Evolutionary conservation across 2,329 filamentous ascomycete species (phyloP).

Genomic region (Laburnicola sp.): DNA sequence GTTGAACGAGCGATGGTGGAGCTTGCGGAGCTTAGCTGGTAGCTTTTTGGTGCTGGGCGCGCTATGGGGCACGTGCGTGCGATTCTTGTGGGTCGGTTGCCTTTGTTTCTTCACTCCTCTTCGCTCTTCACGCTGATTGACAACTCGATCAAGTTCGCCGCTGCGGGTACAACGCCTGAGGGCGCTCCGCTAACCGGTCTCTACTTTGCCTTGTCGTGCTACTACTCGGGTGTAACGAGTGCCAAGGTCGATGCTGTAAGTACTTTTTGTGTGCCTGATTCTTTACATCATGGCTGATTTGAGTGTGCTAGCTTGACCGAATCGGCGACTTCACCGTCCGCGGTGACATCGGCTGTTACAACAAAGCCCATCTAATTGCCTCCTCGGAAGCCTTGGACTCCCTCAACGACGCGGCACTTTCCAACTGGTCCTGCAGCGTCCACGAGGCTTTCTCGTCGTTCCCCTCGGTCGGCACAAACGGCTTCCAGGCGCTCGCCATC

Average conservation of each 20-base stretch:
- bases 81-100: too few species aligned
- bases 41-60: slow-evolving; percentile 1
- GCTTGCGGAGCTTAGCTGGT: slow-evolving; percentile 3
- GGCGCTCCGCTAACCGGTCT: slow-evolving; percentile 18
- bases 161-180: slow-evolving; percentile 15
- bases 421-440: slow-evolving; percentile 22
- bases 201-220: slow-evolving; percentile 23
- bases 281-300: not conserved
- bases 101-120: too few species aligned
- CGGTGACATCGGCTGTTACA: slow-evolving; percentile 22
- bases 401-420: slow-evolving; percentile 19
- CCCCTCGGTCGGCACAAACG: slow-evolving; percentile 18
- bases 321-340: slow-evolving; percentile 24
- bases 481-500: slow-evolving; percentile 25
- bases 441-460: slow-evolving; percentile 23
- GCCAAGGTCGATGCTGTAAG: slow-evolving; percentile 17
- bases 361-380: slow-evolving; percentile 22
- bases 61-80: slow-evolving; percentile 5
- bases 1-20: not conserved
- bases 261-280: not conserved
- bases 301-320: slow-evolving; percentile 12
- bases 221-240: slow-evolving; percentile 14
- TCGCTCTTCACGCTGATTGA: slow-evolving; percentile 24
- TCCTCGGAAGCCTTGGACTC: slow-evolving; percentile 15
- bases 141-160: slow-evolving; percentile 21